Conservation (phyloP, 768 basidiomycete species). For the Kwoniella botswanensis region DNA sequence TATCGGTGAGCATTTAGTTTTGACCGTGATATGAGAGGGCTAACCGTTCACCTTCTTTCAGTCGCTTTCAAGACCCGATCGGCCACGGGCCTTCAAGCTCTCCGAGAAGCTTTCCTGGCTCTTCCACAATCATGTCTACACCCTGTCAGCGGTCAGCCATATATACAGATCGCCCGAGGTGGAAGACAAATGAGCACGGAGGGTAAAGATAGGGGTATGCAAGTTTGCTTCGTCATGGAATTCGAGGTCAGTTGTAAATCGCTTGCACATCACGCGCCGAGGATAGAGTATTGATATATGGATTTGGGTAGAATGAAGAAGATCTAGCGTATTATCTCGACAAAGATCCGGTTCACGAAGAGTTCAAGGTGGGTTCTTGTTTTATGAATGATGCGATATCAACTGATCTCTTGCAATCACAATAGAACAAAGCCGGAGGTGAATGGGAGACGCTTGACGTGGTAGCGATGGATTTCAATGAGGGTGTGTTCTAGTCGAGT, state of each 20-base stretch:
- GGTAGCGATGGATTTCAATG: conserved; percentile 34
- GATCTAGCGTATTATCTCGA: conserved; percentile 51
- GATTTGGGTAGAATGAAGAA: conserved; percentile 15
- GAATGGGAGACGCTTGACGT: conserved; percentile 32
- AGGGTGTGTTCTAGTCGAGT: conserved; percentile 19
- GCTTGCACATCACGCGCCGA: too few species aligned
- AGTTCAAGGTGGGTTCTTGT: conserved; percentile 47
- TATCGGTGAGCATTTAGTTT: conserved; percentile 16
- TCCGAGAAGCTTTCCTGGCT: conserved; percentile 43
- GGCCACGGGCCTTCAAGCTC: conserved; percentile 18
- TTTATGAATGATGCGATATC: neutral
- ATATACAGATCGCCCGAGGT: conserved; percentile 45
- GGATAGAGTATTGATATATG: too few species aligned
- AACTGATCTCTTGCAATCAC: neutral
- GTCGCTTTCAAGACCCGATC: conserved; percentile 28
- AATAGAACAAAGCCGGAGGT: conserved; percentile 20
- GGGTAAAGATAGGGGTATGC: conserved; percentile 41
- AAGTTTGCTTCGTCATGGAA: conserved; percentile 45
- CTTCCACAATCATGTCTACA: conserved; percentile 41
- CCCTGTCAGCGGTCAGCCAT: conserved; percentile 19
- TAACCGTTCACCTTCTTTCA: neutral
- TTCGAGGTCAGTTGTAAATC: conserved; percentile 43
- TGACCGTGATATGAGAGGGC: too few species aligned
- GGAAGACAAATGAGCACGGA: conserved; percentile 50
- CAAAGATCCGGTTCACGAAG: conserved; percentile 43